Base-by-base conservation (phyloP, 345 rosid genomes). In the Litchi chinensis region DNA sequence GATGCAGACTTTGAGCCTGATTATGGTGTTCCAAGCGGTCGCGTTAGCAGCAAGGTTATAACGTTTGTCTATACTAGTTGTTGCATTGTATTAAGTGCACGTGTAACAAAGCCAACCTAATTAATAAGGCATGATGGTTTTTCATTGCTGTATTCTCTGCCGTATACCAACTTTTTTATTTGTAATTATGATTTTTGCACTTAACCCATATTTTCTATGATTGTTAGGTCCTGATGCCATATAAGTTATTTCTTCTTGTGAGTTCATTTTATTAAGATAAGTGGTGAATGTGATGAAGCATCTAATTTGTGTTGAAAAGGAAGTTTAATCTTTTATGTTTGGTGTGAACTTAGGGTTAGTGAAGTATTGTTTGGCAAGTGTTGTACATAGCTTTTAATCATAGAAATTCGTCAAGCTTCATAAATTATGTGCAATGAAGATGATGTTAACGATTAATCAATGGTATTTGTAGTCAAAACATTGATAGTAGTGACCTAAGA, bases 1-100 rank as follows among this genome's bases (percentile, higher is more conserved):
- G 99, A 97, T 85, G 97, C 89, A 24, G 99, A 97, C 81, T 97
- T 97, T 83, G 98, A 94, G 85, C 99, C 98, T 70, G 89, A 92
- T 75, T 83, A 83, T 79, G 91, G 86, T 77, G 88, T 65, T 67
- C 67, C 83, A 19, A 83, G 87, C 57, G 83, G 74, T 76, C 88
- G 74, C 59, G 50, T 81, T 41, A 85, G 82, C 69, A 85, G 76
- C 74, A 91, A 94, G 99, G 99, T 97, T 73, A 80, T 59, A 62
- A 68, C 70, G 46, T 21, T 62, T 76, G 40, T 22, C 24, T 77
- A 24, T 46, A 59, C 12, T n/a, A 22, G 54, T 62, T 70, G 54
- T 40, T 77, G 16, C 21, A n/a, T 44, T 70, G 8, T 69, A 24
- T 64, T 57, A 5, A 43, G 41, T 76, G 56, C n/a, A 56, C 26